Evolutionary conservation across 768 basidiomycete genomes (phyloP), one percentile per base, ranked within the genome.

Genomic region (Coprinopsis cinerea): DNA sequence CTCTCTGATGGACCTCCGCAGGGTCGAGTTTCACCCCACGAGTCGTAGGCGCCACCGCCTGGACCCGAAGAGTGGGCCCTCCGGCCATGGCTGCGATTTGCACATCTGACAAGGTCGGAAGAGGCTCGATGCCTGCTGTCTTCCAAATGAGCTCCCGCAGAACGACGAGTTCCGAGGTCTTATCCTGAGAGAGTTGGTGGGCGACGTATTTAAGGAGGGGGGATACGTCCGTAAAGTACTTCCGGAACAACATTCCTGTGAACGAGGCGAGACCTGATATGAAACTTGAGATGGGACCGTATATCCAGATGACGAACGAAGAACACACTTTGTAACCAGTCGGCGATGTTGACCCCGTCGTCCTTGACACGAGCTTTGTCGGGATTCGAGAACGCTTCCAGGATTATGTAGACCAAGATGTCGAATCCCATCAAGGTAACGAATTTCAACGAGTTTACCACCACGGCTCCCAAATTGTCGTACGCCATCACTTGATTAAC

Each of bases 401-500:
- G 73, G 52, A 96, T 78, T 47, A 90, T 74, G 61, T 85, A 98
- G 15, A 91, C 82, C 10, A 97, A 72, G 7, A 96, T 91, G 61
- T 99, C 96, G 60, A 92, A 97, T 5, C 91, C 91, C 78, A 99
- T 86, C 54, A 85, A 85, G 2, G 92, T 92, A 55, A 92, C 82
- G 67, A 89, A 94, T 62, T 88, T 75, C 57, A 92, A 74, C 15
- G 88, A 88, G 57, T 92, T 92, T 22, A 98, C 87, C 36, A 97
- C 87, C 18, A 93, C 90, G 35, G 77, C 78, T 9, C 90, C 91
- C 47, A 96, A 68, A 65, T 98, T 99, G 61, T 95, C 90, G 60
- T 99, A 99, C 13, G 90, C 85, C 85, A 92, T 92, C 51, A 97
- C 88, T 66, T 98, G 96, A 56, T 85, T 84, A 41, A 99, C 83